Evolutionary conservation across 208 protist species (phyloP), one percentile per base, ranked within the genome.

Genomic region (Crithidia sp.): DNA sequence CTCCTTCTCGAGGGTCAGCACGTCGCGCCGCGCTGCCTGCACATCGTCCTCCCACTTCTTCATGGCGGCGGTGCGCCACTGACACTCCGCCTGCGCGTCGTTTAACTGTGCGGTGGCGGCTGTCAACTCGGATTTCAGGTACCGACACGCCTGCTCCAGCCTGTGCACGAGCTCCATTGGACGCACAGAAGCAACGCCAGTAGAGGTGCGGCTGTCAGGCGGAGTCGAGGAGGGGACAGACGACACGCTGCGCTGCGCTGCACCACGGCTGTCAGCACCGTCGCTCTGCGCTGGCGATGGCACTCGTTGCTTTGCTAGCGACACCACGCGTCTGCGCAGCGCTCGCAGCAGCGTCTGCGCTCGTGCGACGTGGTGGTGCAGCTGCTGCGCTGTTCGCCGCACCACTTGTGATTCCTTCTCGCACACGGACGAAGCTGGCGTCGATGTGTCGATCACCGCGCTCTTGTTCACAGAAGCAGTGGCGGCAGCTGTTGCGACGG

Each of bases 71-170:
- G 52, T 41, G 36, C 80, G 76, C 59, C 76, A 74, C 44, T 84
- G 65, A 59, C 80, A 89, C 81, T 89, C 84, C 45, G 67, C 70
- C 57, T 66, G 73, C 8, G 77, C 55, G 58, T 81, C 81, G 19
- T 37, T 36, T 0, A 70, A 40, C 17, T 57, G 0, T 5, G 65
- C 13, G n/a, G 55, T 39, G 17, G 64, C 52, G 49, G 64, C 9
- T 7, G 37, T 47, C 4, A 81, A 61, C 57, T 80, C 59, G 3
- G 66, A 63, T 68, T 86, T 76, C 52, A 89, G 85, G 43, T 78
- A 83, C 13, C 78, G 75, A 50, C 79, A 86, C n/a, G 77, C 74
- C n/a, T 83, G 75, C 67, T 86, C 78, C 7, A 89, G 78, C 36
- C 63, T 70, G 2, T 40, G 39, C 36, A 68, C 63, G n/a, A 68